These are phyloP conservation scores for Pseudopithomyces chartarum DNA, from an alignment of 2,329 filamentous ascomycete genomes.

Conservation along the genomic window DNA sequence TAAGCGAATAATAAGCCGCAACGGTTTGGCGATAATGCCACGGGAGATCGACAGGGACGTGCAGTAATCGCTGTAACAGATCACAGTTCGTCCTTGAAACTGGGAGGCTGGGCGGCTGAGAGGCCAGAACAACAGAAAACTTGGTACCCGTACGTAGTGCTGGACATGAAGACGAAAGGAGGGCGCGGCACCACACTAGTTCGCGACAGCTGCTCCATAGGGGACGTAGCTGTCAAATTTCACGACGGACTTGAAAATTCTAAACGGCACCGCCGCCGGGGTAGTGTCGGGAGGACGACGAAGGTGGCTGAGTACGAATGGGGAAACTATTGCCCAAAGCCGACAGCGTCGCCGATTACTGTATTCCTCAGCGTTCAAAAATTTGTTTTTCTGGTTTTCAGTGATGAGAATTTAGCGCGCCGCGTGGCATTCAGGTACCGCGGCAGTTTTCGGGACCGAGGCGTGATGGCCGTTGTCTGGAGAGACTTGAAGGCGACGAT, in stretches of 20 bases:
- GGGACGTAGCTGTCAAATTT: background rate
- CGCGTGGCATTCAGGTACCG: background rate
- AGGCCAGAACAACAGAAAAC: too few species aligned
- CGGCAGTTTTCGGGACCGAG: background rate
- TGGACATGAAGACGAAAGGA: background rate
- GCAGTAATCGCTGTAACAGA: constrained; percentile 6
- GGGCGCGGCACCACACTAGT: background rate
- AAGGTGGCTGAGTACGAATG: background rate
- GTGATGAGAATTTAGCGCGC: background rate
- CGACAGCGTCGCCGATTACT: too few species aligned
- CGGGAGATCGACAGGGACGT: constrained; percentile 9
- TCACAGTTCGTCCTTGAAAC: background rate
- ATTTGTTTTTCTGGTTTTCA: background rate
- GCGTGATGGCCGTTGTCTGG: background rate
- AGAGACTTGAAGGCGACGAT: background rate
- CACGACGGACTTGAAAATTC: background rate
- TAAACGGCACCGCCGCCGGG: background rate
- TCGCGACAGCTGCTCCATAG: background rate
- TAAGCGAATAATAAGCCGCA: background rate
- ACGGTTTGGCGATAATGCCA: background rate
- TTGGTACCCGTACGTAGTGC: background rate
- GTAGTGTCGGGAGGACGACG: background rate
- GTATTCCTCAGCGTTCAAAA: too few species aligned
- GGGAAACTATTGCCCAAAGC: background rate
- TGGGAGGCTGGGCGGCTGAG: background rate